Evolutionary conservation across 768 basidiomycete species (phyloP), one percentile per base, ranked within the genome.

Genomic region (Scleroderma bovista): DNA sequence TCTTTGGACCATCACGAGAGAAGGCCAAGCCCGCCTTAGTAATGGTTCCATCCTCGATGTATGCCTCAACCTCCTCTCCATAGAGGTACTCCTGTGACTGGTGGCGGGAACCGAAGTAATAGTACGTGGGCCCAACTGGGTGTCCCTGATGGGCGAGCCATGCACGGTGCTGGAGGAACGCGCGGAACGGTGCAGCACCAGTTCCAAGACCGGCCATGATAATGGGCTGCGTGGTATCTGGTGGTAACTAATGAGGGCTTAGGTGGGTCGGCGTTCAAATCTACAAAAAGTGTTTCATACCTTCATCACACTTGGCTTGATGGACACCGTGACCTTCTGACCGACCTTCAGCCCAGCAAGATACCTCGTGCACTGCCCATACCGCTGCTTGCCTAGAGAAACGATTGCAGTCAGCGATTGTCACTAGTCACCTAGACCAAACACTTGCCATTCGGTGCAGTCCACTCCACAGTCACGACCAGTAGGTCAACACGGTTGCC

Each of bases 221-320:
- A 69, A 99, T 76, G 34, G 96, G 96, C 63, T 95, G 93, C 41
- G 75, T 78, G 63, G 83, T 75, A 62, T 82, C 77, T 1, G 87
- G 86, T 47, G 96, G 96, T 6, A 98, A 75, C 88, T 93, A 56
- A 38, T 43, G 9, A 37, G 31, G 36, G 47, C 3, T 40, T 66
- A 24, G 64, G 56, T 20, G 47, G 13, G 29, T 33, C 23, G n/a
- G 3, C 26, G 42, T 20, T 0, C 15, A 19, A 12, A 33, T 20
- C 47, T 16, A 48, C 16, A 20, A 29, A 5, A 32, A 12, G 37
- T 16, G 10, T 13, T 20, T 66, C 75, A 20, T 50, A 91, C 89
- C 79, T 97, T 98, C 96, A 99, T 98, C 24, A 99, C 96, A 63
- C 93, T 96, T 22, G 96, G 96, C 69, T 96, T 96, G 71, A 98